phyloP scores from a whole-genome alignment of 2,329 filamentous ascomycete species.

The Trichoderma aggressivum region DNA sequence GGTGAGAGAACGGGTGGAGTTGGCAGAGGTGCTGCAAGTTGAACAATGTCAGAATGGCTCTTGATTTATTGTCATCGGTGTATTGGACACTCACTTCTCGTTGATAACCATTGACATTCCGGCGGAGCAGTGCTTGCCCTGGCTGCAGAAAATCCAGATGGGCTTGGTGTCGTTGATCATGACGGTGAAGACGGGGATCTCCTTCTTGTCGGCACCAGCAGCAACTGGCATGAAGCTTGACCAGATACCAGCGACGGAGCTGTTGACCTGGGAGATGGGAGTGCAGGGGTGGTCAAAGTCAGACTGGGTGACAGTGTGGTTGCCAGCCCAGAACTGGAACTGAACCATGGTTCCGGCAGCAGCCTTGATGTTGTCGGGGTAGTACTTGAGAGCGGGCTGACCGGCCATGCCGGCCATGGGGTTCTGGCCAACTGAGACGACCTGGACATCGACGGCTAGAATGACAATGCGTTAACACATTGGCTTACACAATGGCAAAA shows the following conservation, averaged over 20 bases:
- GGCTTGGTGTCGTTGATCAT: constrained; percentile 66
- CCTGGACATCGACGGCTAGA: constrained; percentile 50
- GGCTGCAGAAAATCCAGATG: constrained; percentile 76
- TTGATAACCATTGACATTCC: constrained; percentile 79
- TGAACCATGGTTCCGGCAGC: constrained; percentile 61
- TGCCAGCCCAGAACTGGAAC: constrained; percentile 64
- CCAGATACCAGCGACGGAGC: constrained; percentile 58
- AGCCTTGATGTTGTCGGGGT: constrained; percentile 63
- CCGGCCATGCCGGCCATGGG: constrained; percentile 51
- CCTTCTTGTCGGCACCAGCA: constrained; percentile 45
- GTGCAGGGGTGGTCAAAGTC: constrained; percentile 68
- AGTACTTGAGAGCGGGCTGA: constrained; percentile 54
- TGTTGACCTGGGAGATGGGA: constrained; percentile 53
- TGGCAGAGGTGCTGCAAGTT: constrained; percentile 44
- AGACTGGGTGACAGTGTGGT: constrained; percentile 79
- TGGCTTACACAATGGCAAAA: neutral
- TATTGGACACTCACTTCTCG: constrained; percentile 55
- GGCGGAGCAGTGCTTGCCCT: constrained; percentile 68
- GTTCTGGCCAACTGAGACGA: constrained; percentile 60
- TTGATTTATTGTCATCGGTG: constrained; percentile 6
- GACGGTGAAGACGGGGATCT: constrained; percentile 67
- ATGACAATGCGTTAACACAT: neutral
- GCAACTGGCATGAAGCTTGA: constrained; percentile 65
- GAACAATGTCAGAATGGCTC: neutral
- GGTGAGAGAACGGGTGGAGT: constrained; percentile 49